Conservation (phyloP, 148 eudicot genomes). For the Arctostaphylos glauca region DNA sequence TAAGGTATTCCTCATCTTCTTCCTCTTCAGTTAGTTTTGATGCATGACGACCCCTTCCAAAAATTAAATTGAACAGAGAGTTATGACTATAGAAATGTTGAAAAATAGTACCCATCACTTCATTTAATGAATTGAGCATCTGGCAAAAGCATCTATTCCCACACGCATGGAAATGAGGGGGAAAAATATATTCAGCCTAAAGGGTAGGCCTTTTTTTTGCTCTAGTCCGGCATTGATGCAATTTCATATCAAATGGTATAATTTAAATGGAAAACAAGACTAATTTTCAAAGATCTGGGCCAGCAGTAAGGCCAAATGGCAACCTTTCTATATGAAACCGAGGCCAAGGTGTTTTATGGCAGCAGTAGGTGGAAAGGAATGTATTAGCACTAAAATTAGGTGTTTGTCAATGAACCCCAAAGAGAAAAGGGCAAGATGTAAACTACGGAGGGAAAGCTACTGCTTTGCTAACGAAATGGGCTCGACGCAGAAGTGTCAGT, state of each 20-base stretch:
- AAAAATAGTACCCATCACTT: background rate
- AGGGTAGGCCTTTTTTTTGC: background rate
- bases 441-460: background rate
- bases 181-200: background rate
- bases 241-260: background rate
- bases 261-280: background rate
- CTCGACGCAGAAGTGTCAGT: background rate
- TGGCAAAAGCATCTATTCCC: background rate
- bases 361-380: background rate
- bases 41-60: conserved; percentile 91
- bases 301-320: background rate
- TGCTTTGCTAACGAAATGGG: background rate
- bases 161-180: background rate
- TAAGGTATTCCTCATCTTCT: conserved; percentile 91
- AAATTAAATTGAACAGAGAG: background rate
- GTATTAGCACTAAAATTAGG: background rate
- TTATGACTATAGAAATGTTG: background rate
- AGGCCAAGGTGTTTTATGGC: background rate
- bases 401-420: background rate
- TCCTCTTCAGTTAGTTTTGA: conserved; percentile 96
- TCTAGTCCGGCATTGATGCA: background rate
- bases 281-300: background rate
- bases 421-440: background rate
- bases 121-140: background rate
- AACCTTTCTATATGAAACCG: background rate